Conservation (phyloP, 2,329 filamentous ascomycete genomes). For the Exophiala oligosperma region DNA sequence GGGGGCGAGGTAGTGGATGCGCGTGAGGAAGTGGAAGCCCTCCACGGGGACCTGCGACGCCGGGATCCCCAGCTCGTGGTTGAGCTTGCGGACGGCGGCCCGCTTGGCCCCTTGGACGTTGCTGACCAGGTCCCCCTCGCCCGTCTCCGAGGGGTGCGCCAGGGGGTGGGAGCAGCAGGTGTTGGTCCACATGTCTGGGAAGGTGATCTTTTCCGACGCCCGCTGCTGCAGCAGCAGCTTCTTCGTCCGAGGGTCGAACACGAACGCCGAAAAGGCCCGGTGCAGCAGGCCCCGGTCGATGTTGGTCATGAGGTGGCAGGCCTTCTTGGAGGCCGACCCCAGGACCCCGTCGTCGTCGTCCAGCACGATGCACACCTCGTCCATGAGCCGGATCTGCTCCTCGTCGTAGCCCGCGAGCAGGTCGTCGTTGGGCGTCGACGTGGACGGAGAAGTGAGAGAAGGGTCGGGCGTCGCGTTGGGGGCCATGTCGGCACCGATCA, state of each 20-base stretch:
- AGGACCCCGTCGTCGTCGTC: conserved; percentile 91
- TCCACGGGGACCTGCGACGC: conserved; percentile 84
- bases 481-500: conserved; percentile 51
- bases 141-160: conserved; percentile 87
- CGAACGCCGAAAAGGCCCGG: conserved; percentile 95
- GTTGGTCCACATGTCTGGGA: conserved; percentile 99
- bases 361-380: conserved; percentile 96
- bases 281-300: conserved; percentile 95
- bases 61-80: conserved; percentile 93
- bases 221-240: conserved; percentile 93
- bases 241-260: conserved; percentile 86
- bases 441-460: background rate
- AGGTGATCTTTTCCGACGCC: conserved; percentile 95
- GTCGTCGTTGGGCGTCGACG: conserved; percentile 50
- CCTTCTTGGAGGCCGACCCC: conserved; percentile 96
- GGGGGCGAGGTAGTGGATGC: conserved; percentile 97
- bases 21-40: conserved; percentile 87
- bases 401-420: conserved; percentile 84
- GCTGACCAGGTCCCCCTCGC: conserved; percentile 69
- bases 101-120: conserved; percentile 84
- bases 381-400: conserved; percentile 97
- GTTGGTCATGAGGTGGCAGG: conserved; percentile 98
- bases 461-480: conserved; percentile 58
- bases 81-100: conserved; percentile 87
- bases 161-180: conserved; percentile 98